Conservation (phyloP, 306 rosid species). For the Styphnolobium japonicum region DNA sequence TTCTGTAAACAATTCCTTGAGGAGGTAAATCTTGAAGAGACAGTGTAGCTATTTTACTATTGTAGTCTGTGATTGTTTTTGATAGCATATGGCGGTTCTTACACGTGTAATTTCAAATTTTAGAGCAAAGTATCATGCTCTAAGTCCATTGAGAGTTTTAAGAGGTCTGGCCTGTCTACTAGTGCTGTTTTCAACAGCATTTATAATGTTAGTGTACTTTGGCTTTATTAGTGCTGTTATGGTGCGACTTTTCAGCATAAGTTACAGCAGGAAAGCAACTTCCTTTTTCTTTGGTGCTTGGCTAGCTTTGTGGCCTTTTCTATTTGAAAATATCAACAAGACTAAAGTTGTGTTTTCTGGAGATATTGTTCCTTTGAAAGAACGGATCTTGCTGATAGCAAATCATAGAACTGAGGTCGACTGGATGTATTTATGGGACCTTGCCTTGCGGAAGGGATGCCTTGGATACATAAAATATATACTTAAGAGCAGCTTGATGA, state of each 20-base stretch:
- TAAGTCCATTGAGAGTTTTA: conserved; percentile 47
- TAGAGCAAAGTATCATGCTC: conserved; percentile 21
- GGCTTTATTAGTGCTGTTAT: conserved; percentile 57
- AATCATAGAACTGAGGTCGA: conserved; percentile 89
- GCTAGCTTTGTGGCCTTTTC: conserved; percentile 86
- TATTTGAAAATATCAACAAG: conserved; percentile 74
- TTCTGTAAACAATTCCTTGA: neutral
- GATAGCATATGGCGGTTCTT: conserved; percentile 48
- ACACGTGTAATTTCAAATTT: conserved; percentile 22
- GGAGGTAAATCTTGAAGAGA: conserved; percentile 29
- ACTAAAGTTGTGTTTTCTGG: conserved; percentile 75
- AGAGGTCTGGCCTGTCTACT: conserved; percentile 65
- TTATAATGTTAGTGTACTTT: conserved; percentile 59
- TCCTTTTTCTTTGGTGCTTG: conserved; percentile 73
- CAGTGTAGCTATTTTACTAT: conserved; percentile 14
- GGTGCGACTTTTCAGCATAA: conserved; percentile 56
- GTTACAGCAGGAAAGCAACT: conserved; percentile 64
- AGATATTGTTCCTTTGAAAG: conserved; percentile 50
- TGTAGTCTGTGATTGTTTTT: conserved; percentile 22
- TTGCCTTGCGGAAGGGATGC: conserved; percentile 73
- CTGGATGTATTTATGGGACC: conserved; percentile 92
- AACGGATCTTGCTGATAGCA: conserved; percentile 63
- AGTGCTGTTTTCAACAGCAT: conserved; percentile 67
- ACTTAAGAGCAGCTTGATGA: conserved; percentile 80
- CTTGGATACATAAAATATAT: conserved; percentile 67